A percentile compares a stretch with the other conserved stretches of the same genome.
These are phyloP conservation scores for Aspergillus sp. DNA, from an alignment of 2,329 filamentous ascomycete species.

Conservation along the genomic window DNA sequence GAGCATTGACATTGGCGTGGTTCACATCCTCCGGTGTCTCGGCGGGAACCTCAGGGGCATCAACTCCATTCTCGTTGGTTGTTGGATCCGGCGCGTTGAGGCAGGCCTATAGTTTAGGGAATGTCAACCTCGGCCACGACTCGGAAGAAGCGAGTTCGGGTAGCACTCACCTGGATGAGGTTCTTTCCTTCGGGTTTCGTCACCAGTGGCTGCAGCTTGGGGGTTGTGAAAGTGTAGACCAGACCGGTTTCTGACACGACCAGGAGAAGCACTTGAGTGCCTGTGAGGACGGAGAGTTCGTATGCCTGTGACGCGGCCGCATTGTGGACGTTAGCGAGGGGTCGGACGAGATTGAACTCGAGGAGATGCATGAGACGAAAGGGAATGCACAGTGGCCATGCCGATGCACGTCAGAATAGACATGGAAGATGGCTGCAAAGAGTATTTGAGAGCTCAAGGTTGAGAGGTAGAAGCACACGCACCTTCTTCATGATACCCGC, in stretches of 20 bases:
- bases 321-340: constrained; percentile 23
- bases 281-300: constrained; percentile 94
- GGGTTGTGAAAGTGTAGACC: constrained; percentile 97
- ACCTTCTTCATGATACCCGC: constrained; percentile 99
- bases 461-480: constrained; percentile 39
- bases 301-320: constrained; percentile 70
- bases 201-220: constrained; percentile 95
- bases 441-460: constrained; percentile 14
- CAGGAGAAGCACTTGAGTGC: constrained; percentile 93
- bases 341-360: not conserved
- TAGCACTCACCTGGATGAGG: constrained; percentile 83
- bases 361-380: constrained; percentile 7
- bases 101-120: constrained; percentile 72
- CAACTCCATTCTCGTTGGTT: constrained; percentile 80
- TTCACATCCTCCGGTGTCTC: constrained; percentile 90
- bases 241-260: constrained; percentile 97
- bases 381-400: constrained; percentile 7
- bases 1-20: constrained; percentile 74
- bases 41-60: constrained; percentile 71
- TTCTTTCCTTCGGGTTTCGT: constrained; percentile 99
- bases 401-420: not conserved
- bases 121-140: constrained; percentile 22
- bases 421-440: not conserved
- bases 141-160: not conserved
- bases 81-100: constrained; percentile 93